Evolutionary conservation across 2,329 filamentous ascomycete species (phyloP).

Genomic region (Ampelomyces quisqualis): DNA sequence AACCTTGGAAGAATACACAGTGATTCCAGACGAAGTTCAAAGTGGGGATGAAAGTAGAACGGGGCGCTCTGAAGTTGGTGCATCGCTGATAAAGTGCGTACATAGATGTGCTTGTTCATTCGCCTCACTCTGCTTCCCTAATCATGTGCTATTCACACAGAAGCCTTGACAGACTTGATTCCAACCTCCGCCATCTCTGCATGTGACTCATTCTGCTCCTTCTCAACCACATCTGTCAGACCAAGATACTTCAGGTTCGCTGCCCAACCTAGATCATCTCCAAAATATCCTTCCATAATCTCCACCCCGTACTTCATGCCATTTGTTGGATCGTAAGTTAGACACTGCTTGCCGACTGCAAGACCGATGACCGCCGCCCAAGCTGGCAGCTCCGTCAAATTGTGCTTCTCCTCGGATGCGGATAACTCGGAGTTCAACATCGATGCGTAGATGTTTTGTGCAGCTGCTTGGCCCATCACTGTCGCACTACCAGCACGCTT

Average conservation of each 20-base stretch:
- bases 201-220: too few species aligned
- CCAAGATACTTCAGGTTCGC: slow-evolving; percentile 37
- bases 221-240: slow-evolving; percentile 37
- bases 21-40: too few species aligned
- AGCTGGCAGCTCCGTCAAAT: slow-evolving; percentile 28
- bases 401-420: slow-evolving; percentile 17
- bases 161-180: slow-evolving; percentile 30
- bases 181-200: slow-evolving; percentile 33
- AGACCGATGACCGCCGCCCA: slow-evolving; percentile 63
- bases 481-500: slow-evolving; percentile 77
- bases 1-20: too few species aligned
- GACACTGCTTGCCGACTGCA: slow-evolving; percentile 68
- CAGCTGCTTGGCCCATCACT: slow-evolving; percentile 68
- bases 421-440: slow-evolving; percentile 39
- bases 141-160: slow-evolving; percentile 11
- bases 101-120: too few species aligned
- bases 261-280: slow-evolving; percentile 62
- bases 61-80: too few species aligned
- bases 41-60: too few species aligned
- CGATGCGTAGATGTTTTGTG: slow-evolving; percentile 54
- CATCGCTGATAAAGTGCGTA: too few species aligned
- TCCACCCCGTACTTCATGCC: slow-evolving; percentile 64
- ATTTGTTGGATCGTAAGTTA: slow-evolving; percentile 60
- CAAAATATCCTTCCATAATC: slow-evolving; percentile 64
- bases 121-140: too few species aligned